A percentile compares a stretch with the other conserved stretches of the same genome.
Evolutionary conservation across 495 filamentous ascomycete genomes (phyloP).

Genomic region (Friedmanniomyces simplex): DNA sequence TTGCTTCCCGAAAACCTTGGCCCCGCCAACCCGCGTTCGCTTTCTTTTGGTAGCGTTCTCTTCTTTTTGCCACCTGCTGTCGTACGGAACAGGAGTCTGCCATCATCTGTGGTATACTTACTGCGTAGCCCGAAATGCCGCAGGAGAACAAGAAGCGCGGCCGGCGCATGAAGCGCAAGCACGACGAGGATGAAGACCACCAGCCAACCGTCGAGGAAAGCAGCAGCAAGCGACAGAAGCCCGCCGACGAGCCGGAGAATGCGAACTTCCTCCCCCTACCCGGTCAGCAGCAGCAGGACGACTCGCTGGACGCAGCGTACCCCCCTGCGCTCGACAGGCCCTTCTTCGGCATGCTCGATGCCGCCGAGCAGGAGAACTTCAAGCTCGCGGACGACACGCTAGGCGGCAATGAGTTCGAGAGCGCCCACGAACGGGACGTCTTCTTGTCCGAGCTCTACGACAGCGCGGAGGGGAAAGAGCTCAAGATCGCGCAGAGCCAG

Average conservation of each 20-base stretch:
- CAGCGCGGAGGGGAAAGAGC: conserved; percentile 81
- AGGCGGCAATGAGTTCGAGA: conserved; percentile 73
- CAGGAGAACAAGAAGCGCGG: conserved; percentile 59
- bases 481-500: conserved; percentile 92
- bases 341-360: conserved; percentile 84
- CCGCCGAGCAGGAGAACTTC: conserved; percentile 92
- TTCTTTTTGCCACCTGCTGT: not conserved
- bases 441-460: conserved; percentile 78
- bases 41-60: too few relatives aligned
- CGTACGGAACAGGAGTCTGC: too few relatives aligned
- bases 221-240: conserved; percentile 23
- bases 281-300: not conserved
- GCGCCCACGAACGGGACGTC: conserved; percentile 61
- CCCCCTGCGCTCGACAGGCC: conserved; percentile 35
- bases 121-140: conserved; percentile 40
- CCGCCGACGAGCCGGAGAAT: conserved; percentile 12
- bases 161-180: conserved; percentile 48
- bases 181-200: conserved; percentile 30
- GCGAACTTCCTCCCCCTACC: not conserved
- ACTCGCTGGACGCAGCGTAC: conserved; percentile 14
- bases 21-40: not conserved
- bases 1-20: too few relatives aligned
- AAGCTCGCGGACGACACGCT: conserved; percentile 76
- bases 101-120: too few relatives aligned
- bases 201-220: not conserved